Percentiles rank a stretch among this genome's conserved stretches.
Conservation (phyloP, 371 early-diverging fungal species). For the Saksenaea vasiformis region DNA sequence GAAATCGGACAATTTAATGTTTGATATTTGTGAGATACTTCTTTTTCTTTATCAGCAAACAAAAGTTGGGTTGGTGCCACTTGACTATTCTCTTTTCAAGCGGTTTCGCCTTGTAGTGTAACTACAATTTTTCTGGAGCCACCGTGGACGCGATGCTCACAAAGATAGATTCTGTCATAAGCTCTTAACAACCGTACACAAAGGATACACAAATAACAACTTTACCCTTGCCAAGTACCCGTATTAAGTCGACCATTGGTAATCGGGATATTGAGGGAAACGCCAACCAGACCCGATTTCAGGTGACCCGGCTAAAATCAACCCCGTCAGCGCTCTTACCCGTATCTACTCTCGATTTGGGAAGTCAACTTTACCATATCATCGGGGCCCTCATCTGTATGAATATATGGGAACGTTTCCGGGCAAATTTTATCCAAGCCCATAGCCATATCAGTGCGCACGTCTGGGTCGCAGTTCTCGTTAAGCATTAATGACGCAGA, state of each 20-base stretch:
- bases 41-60: not conserved
- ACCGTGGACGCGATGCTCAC: constrained; percentile 75
- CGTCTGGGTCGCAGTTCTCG: constrained; percentile 84
- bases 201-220: constrained; percentile 8
- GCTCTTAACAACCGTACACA: constrained; percentile 18
- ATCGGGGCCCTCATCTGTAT: constrained; percentile 73
- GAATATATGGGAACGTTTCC: constrained; percentile 75
- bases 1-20: not conserved
- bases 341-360: not conserved
- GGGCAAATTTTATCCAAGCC: constrained; percentile 75
- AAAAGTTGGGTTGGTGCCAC: too few species aligned
- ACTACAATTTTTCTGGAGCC: constrained; percentile 68
- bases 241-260: constrained; percentile 74
- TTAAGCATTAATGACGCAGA: constrained; percentile 88
- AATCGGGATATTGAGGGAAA: constrained; percentile 87
- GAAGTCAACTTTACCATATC: constrained; percentile 44
- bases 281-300: constrained; percentile 84
- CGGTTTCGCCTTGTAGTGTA: constrained; percentile 71
- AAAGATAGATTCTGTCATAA: constrained; percentile 63
- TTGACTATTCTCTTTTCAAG: not conserved
- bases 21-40: not conserved
- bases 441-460: constrained; percentile 77
- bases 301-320: constrained; percentile 79
- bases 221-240: constrained; percentile 93
- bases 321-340: constrained; percentile 7